Evolutionary conservation across 1,284 basidiomycete genomes (phyloP).

Genomic region (Vanrija pseudolonga): DNA sequence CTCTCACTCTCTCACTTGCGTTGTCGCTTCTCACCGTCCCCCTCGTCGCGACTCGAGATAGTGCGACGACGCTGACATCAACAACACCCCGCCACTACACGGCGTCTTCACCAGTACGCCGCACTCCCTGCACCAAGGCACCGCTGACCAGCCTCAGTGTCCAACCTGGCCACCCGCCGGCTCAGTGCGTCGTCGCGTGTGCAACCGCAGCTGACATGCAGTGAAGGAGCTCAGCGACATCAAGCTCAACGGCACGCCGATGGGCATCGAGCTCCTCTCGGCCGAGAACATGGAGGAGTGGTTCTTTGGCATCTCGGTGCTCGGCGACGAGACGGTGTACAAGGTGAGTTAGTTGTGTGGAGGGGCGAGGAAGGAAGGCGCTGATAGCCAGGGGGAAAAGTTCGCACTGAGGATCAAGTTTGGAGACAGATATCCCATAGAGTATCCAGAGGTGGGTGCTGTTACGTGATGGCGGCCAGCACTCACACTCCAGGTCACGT

Average conservation of each 20-base stretch:
- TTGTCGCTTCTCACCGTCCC: no score
- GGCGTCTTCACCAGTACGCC: no score
- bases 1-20: no score
- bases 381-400: slow-evolving; percentile 35
- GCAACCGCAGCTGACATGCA: slow-evolving; percentile 7
- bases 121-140: background rate
- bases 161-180: slow-evolving; percentile 9
- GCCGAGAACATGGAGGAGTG: slow-evolving; percentile 39
- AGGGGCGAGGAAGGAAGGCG: background rate
- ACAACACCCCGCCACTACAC: no score
- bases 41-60: no score
- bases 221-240: slow-evolving; percentile 48
- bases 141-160: slow-evolving; percentile 7
- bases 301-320: slow-evolving; percentile 38
- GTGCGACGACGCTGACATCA: no score
- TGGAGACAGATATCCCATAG: slow-evolving; percentile 45
- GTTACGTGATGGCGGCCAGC: background rate
- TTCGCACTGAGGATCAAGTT: slow-evolving; percentile 45
- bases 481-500: slow-evolving; percentile 39
- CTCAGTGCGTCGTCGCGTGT: slow-evolving; percentile 10
- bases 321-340: slow-evolving; percentile 47
- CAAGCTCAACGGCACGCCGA: slow-evolving; percentile 39
- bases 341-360: slow-evolving; percentile 19
- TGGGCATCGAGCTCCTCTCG: slow-evolving; percentile 35
- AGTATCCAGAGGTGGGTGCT: slow-evolving; percentile 39